These are phyloP conservation scores for Telfairia occidentalis DNA, from an alignment of 331 rosid species.

Conservation along the genomic window DNA sequence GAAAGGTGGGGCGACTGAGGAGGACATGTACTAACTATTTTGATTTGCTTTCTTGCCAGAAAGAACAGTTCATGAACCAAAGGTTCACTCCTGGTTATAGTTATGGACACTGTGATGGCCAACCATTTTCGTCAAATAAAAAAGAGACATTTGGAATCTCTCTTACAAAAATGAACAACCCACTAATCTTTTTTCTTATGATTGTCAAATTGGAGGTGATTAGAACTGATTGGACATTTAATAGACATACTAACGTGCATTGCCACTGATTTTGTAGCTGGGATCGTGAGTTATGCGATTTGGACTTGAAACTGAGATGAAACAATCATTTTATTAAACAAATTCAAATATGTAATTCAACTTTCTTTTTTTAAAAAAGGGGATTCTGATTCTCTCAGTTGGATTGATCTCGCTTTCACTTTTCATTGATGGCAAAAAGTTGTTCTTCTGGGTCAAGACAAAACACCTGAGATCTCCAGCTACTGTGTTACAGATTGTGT, in stretches of 20 bases:
- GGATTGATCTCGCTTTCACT: background rate
- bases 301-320: background rate
- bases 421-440: background rate
- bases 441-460: background rate
- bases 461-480: conserved; percentile 5
- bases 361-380: background rate
- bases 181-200: background rate
- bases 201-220: background rate
- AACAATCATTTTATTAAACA: background rate
- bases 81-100: background rate
- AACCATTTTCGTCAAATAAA: conserved; percentile 5
- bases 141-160: background rate
- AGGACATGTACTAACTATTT: conserved; percentile 17
- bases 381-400: background rate
- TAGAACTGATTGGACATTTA: background rate
- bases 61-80: conserved; percentile 1
- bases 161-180: background rate
- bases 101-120: background rate
- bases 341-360: background rate
- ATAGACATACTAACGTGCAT: conserved; percentile 6
- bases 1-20: conserved; percentile 21
- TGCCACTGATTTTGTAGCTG: conserved; percentile 1
- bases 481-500: background rate
- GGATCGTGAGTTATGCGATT: background rate
- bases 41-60: background rate